Evolutionary conservation across 2,329 filamentous ascomycete species (phyloP), one percentile per base, ranked within the genome.

Genomic region (Fusarium sp.): DNA sequence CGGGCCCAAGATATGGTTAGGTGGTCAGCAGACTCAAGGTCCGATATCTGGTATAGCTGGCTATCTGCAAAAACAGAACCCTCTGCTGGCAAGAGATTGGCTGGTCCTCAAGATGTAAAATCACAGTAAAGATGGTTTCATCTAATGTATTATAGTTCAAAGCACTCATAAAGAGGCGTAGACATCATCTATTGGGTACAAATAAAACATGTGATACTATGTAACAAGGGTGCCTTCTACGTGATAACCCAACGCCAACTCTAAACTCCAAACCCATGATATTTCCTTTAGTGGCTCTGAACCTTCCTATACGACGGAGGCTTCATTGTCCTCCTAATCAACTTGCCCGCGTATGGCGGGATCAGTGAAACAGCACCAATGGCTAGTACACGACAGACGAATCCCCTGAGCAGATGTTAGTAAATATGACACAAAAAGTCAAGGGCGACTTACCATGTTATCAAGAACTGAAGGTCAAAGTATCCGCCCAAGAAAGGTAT

Each of bases 251-350:
- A 78, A 74, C 69, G 68, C 76, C 60, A 54, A 38, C 44, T 41
- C 56, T 60, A 63, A 59, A 70, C 60, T 59, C 71, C 68, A 48
- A 61, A 44, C 60, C 49, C 23, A 55, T 60, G 39, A 46, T 35
- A 55, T 23, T 46, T 48, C 31, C 55, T 49, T 83, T 82, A 92
- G 67, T 90, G 88, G 48, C 88, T 91, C 82, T 92, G 92, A 52
- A 99, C 95, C 85, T 99, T 99, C 78, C 96, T 88, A 84, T 98
- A 98, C 79, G 93, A 97, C 25, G 95, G 95, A 70, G 96, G 96
- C 83, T 93, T 95, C 86, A 97, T 91, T 68, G 91, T 94, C 78
- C 94, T 88, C 77, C 93, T 88, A 73, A 98, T 92, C 68, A 97
- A 82, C 85, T 98, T 98, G 25, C 89, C 94, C 57, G 90, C 92